Conservation (phyloP, 768 basidiomycete species). For the Mycena rebaudengoi region DNA sequence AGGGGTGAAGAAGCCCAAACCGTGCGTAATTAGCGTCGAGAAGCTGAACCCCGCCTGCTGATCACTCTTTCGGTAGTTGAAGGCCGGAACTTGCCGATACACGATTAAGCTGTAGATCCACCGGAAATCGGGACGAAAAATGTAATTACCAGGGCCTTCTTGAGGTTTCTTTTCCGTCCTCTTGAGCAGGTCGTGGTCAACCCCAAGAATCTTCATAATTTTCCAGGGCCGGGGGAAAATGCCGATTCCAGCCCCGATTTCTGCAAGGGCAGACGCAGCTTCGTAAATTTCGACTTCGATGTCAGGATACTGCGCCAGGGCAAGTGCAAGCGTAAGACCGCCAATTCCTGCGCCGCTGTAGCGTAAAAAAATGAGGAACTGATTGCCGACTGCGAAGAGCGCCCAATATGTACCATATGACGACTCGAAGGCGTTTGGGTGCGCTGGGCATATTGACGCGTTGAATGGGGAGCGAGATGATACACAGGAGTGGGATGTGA, state of each 20-base stretch:
- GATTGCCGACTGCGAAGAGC: slow-evolving; percentile 18
- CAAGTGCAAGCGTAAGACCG: slow-evolving; percentile 55
- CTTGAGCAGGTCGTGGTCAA: slow-evolving; percentile 55
- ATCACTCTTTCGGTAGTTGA: slow-evolving; percentile 71
- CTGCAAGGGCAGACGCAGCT: slow-evolving; percentile 55
- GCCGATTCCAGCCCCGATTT: slow-evolving; percentile 71
- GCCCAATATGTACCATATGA: slow-evolving; percentile 58
- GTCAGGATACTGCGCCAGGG: slow-evolving; percentile 57
- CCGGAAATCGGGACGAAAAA: not conserved
- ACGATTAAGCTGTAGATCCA: slow-evolving; percentile 1
- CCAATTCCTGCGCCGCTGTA: slow-evolving; percentile 62
- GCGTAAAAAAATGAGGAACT: slow-evolving; percentile 12
- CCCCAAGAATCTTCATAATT: slow-evolving; percentile 52
- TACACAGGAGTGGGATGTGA: not conserved
- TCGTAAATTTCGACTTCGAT: slow-evolving; percentile 68
- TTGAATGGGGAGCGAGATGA: not conserved
- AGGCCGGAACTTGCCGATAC: slow-evolving; percentile 51
- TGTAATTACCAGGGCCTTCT: slow-evolving; percentile 52
- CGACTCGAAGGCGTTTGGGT: slow-evolving; percentile 54
- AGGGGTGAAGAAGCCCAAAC: slow-evolving; percentile 43
- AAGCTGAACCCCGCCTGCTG: slow-evolving; percentile 62
- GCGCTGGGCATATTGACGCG: slow-evolving; percentile 25
- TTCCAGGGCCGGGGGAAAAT: slow-evolving; percentile 62
- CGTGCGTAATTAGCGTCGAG: slow-evolving; percentile 63
- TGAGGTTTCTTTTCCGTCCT: slow-evolving; percentile 45